A percentile compares a stretch with the other conserved stretches of the same genome.
Evolutionary conservation across 2,329 filamentous ascomycete species (phyloP).

Genomic region (Ilyonectria mors-panacis): DNA sequence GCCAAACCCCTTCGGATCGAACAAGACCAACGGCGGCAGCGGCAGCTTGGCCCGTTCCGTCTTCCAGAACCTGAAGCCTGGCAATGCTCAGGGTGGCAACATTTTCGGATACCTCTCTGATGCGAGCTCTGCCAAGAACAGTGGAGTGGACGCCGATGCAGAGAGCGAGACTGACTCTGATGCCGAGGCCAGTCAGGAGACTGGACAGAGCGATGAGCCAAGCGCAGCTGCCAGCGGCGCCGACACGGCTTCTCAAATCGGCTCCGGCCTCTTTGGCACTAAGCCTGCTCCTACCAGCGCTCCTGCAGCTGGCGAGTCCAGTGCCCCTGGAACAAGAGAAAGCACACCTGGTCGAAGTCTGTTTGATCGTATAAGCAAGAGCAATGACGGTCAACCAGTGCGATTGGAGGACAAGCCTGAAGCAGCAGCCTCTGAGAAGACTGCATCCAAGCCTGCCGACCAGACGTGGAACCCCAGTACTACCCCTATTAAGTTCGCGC

Average conservation of each 20-base stretch:
- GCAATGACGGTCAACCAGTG: slow-evolving; percentile 64
- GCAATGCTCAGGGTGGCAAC: slow-evolving; percentile 56
- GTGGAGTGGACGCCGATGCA: slow-evolving; percentile 63
- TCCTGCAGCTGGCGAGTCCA: slow-evolving; percentile 49
- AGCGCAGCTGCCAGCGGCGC: slow-evolving; percentile 60
- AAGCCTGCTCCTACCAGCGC: slow-evolving; percentile 51
- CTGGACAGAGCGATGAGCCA: slow-evolving; percentile 60
- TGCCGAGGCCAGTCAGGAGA: slow-evolving; percentile 59
- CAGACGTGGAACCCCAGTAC: slow-evolving; percentile 62
- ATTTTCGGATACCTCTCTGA: slow-evolving; percentile 75
- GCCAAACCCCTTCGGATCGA: slow-evolving; percentile 51
- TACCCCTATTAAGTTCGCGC: slow-evolving; percentile 70
- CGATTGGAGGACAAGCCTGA: slow-evolving; percentile 53
- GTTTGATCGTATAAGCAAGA: slow-evolving; percentile 70
- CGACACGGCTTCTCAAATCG: slow-evolving; percentile 56
- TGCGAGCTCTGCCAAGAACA: slow-evolving; percentile 68
- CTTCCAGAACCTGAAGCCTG: slow-evolving; percentile 58
- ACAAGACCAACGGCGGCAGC: slow-evolving; percentile 55
- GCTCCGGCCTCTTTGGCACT: slow-evolving; percentile 45
- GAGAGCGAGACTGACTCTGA: slow-evolving; percentile 64
- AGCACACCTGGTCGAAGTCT: slow-evolving; percentile 65
- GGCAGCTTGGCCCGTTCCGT: slow-evolving; percentile 58
- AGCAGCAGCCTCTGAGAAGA: slow-evolving; percentile 34
- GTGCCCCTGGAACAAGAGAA: slow-evolving; percentile 60
- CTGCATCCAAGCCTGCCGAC: slow-evolving; percentile 48